phyloP scores from a whole-genome alignment of 2,329 filamentous ascomycete genomes.

The Eutypa lata region DNA sequence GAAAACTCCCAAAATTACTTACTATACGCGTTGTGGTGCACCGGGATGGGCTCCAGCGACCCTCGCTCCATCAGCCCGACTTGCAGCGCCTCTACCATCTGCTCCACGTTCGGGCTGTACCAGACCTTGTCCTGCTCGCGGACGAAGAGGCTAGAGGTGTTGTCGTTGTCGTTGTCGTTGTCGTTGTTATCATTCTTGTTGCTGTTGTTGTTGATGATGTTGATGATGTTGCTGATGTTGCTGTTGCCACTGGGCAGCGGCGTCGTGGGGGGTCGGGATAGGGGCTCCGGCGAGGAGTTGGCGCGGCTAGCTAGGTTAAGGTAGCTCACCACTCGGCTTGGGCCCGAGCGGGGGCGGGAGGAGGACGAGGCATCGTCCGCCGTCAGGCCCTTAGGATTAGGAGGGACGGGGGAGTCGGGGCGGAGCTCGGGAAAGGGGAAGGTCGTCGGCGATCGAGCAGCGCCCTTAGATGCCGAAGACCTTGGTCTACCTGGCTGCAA shows the following conservation, averaged over 20 bases:
- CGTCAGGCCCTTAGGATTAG: too few species aligned
- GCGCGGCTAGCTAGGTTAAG: constrained; percentile 12
- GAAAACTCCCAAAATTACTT: too few species aligned
- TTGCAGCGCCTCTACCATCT: constrained; percentile 43
- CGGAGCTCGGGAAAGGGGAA: too few species aligned
- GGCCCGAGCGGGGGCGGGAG: constrained; percentile 7
- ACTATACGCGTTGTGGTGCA: constrained; percentile 41
- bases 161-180: not conserved
- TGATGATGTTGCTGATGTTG: too few species aligned
- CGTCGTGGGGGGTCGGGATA: not conserved
- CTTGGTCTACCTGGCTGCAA: too few species aligned
- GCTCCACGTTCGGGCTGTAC: constrained; percentile 40
- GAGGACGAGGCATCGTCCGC: too few species aligned
- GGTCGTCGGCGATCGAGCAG: too few species aligned
- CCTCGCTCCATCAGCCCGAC: constrained; percentile 37
- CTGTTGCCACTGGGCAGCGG: too few species aligned
- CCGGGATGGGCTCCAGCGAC: constrained; percentile 32
- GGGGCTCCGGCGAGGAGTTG: constrained; percentile 8
- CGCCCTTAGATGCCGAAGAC: too few species aligned
- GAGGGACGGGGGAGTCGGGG: too few species aligned
- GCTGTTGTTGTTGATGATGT: not conserved
- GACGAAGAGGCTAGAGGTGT: constrained; percentile 9
- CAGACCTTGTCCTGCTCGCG: constrained; percentile 26
- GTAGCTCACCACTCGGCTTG: constrained; percentile 20
- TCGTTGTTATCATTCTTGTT: not conserved